Evolutionary conservation across 2,329 filamentous ascomycete genomes (phyloP).

Genomic region (Diaporthe sp.): DNA sequence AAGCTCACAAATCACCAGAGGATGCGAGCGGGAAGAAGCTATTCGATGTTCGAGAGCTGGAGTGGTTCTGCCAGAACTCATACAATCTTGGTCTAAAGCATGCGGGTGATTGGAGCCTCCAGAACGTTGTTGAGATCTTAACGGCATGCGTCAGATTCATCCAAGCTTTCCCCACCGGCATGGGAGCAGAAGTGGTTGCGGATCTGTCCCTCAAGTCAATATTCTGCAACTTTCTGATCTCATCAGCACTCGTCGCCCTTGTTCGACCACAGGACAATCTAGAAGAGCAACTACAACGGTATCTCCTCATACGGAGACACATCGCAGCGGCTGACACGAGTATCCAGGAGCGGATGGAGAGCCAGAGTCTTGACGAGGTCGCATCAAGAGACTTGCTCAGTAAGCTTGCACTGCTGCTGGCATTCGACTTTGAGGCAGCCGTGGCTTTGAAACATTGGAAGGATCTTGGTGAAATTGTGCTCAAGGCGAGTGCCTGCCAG

Average conservation of each 20-base stretch:
- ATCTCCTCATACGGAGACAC: slow-evolving; percentile 69
- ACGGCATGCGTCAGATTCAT: slow-evolving; percentile 63
- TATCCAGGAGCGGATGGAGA: slow-evolving; percentile 51
- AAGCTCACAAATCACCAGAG: slow-evolving; percentile 51
- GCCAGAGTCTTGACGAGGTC: slow-evolving; percentile 52
- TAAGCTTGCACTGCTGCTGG: slow-evolving; percentile 75
- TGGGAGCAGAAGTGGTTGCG: slow-evolving; percentile 50
- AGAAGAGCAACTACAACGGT: slow-evolving; percentile 67
- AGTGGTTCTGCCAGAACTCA: slow-evolving; percentile 86
- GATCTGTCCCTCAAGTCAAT: slow-evolving; percentile 70
- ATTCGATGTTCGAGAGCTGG: slow-evolving; percentile 74
- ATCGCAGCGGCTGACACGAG: slow-evolving; percentile 66
- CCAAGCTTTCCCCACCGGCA: slow-evolving; percentile 59
- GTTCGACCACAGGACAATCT: slow-evolving; percentile 62
- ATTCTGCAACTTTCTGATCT: slow-evolving; percentile 77
- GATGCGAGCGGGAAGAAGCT: slow-evolving; percentile 54
- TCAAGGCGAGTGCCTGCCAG: slow-evolving; percentile 56
- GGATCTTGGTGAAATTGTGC: slow-evolving; percentile 69
- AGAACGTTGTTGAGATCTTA: slow-evolving; percentile 66
- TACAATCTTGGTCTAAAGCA: slow-evolving; percentile 81
- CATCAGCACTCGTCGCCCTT: slow-evolving; percentile 60
- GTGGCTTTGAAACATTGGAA: slow-evolving; percentile 75
- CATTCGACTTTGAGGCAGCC: slow-evolving; percentile 84
- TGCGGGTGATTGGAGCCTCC: slow-evolving; percentile 63
- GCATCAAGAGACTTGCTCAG: slow-evolving; percentile 62